Evolutionary conservation across 78 protist species (phyloP).

Genomic region (Emiliania huxleyi): DNA sequence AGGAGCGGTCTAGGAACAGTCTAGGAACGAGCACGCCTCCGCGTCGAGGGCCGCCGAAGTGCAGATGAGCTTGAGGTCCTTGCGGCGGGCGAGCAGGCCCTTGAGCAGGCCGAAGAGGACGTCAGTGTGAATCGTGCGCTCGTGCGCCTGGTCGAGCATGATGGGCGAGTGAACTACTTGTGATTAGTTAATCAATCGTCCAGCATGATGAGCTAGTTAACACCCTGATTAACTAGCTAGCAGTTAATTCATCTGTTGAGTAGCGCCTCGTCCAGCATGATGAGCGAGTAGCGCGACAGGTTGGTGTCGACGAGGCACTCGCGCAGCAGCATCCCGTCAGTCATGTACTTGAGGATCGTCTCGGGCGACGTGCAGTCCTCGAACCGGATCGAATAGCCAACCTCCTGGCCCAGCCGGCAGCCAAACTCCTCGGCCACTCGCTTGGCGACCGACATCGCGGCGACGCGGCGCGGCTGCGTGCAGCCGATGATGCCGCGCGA

Average conservation of each 20-base stretch:
- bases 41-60: conserved; percentile 96
- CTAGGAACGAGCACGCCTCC: too few relatives aligned
- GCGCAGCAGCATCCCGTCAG: conserved; percentile 90
- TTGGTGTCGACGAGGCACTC: conserved; percentile 91
- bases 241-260: too few relatives aligned
- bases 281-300: conserved; percentile 56
- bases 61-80: conserved; percentile 87
- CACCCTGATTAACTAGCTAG: too few relatives aligned
- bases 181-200: too few relatives aligned
- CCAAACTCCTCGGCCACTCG: conserved; percentile 98
- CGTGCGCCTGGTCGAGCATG: conserved; percentile 93
- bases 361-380: conserved; percentile 86
- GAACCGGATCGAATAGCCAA: conserved; percentile 97
- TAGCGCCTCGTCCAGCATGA: conserved; percentile 70
- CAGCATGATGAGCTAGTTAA: too few relatives aligned
- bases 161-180: too few relatives aligned
- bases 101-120: conserved; percentile 97
- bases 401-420: conserved; percentile 71
- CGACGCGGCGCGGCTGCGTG: conserved; percentile 99
- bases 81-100: conserved; percentile 29
- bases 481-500: conserved; percentile 27
- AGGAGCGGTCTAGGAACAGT: too few relatives aligned
- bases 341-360: conserved; percentile 98
- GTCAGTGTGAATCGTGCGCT: conserved; percentile 97
- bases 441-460: conserved; percentile 98